These are phyloP conservation scores for Populus pruinosa DNA, from an alignment of 345 rosid species.

Conservation along the genomic window DNA sequence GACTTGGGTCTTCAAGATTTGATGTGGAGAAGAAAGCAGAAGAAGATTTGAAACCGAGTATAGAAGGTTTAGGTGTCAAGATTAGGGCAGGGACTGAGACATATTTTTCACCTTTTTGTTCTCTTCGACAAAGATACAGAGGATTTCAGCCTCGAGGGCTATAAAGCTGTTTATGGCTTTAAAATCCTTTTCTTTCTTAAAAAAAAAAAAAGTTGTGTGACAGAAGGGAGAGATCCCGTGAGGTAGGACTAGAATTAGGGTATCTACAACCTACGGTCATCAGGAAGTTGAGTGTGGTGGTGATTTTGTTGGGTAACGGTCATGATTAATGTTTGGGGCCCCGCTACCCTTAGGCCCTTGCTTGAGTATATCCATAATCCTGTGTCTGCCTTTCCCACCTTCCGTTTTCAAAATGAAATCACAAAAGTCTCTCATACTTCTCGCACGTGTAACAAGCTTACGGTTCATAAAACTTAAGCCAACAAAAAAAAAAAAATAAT, in stretches of 20 bases:
- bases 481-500: no score
- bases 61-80: not conserved
- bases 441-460: not conserved
- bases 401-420: conserved; percentile 1
- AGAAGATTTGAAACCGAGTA: not conserved
- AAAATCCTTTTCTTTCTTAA: not conserved
- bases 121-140: conserved; percentile 1
- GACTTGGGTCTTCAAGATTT: conserved; percentile 1
- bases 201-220: not conserved
- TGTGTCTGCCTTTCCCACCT: not conserved
- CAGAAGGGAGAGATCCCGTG: not conserved
- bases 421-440: not conserved
- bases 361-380: not conserved
- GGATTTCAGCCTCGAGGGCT: conserved; percentile 60
- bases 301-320: conserved; percentile 19
- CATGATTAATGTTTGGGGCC: conserved; percentile 1
- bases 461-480: no score
- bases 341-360: not conserved
- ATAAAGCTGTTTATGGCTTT: conserved; percentile 39
- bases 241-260: not conserved
- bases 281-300: not conserved
- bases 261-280: not conserved
- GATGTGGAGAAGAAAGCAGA: not conserved
- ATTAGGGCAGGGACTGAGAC: conserved; percentile 6
- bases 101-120: not conserved